These are phyloP conservation scores for Barnettozyma siamensis DNA, from an alignment of 805 yeast genomes.

Conservation along the genomic window DNA sequence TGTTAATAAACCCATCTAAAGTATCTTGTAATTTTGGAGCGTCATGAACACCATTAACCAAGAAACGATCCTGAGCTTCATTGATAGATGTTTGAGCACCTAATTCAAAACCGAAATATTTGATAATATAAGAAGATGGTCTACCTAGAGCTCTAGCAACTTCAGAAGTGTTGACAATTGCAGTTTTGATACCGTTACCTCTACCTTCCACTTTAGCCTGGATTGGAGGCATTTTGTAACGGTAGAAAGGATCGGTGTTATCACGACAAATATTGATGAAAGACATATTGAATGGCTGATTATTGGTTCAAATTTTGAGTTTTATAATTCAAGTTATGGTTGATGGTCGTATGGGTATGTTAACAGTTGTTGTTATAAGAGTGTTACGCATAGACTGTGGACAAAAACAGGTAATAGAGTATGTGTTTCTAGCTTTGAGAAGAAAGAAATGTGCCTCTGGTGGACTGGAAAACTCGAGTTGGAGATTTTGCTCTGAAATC, in stretches of 20 bases:
- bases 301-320: background rate
- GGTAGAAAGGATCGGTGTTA: slow-evolving; percentile 96
- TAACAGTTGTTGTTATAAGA: slow-evolving; percentile 1
- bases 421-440: background rate
- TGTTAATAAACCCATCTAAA: slow-evolving; percentile 88
- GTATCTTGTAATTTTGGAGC: slow-evolving; percentile 86
- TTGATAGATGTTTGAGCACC: slow-evolving; percentile 92
- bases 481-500: too few relatives aligned
- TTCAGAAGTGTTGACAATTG: slow-evolving; percentile 81
- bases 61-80: slow-evolving; percentile 76
- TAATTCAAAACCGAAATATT: slow-evolving; percentile 92
- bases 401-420: background rate
- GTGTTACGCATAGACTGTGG: slow-evolving; percentile 7
- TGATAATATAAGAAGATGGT: slow-evolving; percentile 87
- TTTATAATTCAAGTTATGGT: background rate
- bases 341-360: slow-evolving; percentile 4
- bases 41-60: slow-evolving; percentile 94
- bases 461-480: background rate
- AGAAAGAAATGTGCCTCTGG: background rate
- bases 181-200: slow-evolving; percentile 98
- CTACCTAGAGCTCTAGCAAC: slow-evolving; percentile 93
- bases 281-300: slow-evolving; percentile 49
- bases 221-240: slow-evolving; percentile 98
- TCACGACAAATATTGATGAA: slow-evolving; percentile 92
- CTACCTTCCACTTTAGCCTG: slow-evolving; percentile 97